phyloP scores from a whole-genome alignment of 208 protist genomes.

The Trichomonas gallinae region DNA sequence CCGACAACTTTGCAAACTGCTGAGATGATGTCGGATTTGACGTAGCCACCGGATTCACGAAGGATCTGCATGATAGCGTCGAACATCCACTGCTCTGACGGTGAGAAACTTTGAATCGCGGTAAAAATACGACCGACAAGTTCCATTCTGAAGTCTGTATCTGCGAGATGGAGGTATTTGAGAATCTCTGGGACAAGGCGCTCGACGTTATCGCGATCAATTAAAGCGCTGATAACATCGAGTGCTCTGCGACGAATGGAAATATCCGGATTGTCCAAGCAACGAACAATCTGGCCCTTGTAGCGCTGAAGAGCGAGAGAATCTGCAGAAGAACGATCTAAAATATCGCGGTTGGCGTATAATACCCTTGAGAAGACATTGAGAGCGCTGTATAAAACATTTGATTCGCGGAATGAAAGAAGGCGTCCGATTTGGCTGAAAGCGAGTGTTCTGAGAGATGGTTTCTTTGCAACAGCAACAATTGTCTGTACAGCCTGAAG shows the following conservation, averaged over 20 bases:
- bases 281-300: background rate
- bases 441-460: background rate
- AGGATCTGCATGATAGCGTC: background rate
- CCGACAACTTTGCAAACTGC: background rate
- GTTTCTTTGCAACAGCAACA: background rate
- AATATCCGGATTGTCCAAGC: background rate
- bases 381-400: background rate
- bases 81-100: background rate
- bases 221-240: background rate
- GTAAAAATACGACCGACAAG: background rate
- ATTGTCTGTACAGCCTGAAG: conserved; percentile 10
- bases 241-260: background rate
- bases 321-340: background rate
- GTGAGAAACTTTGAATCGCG: background rate
- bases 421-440: conserved; percentile 10
- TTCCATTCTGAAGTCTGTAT: background rate
- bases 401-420: background rate
- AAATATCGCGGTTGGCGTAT: background rate
- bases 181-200: background rate
- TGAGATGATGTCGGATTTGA: background rate
- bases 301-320: background rate
- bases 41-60: background rate
- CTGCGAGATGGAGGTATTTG: background rate
- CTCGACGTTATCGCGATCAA: background rate
- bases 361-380: background rate